A percentile compares a stretch with the other conserved stretches of the same genome.
phyloP scores from a whole-genome alignment of 176 grass and related monocot genomes.

The Juncus effusus region DNA sequence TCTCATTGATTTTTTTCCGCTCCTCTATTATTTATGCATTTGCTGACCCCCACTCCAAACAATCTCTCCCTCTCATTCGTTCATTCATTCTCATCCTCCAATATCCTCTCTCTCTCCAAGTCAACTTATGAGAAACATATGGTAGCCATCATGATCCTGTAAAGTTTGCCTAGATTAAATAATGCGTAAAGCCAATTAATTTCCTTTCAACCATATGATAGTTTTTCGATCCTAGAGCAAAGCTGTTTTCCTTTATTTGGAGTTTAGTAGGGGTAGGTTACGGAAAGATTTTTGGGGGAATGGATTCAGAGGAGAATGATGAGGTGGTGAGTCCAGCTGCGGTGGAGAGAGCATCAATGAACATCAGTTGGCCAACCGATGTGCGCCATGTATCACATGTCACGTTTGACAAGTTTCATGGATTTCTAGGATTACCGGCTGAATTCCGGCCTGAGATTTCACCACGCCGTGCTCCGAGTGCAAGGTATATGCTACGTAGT shows the following conservation, averaged over 20 bases:
- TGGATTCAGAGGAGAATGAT: slow-evolving; percentile 21
- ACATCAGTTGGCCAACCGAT: slow-evolving; percentile 80
- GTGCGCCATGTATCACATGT: slow-evolving; percentile 78
- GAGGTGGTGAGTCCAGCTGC: slow-evolving; percentile 6
- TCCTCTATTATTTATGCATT: background rate
- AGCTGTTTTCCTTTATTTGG: slow-evolving; percentile 24
- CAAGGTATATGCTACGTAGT: slow-evolving; percentile 29
- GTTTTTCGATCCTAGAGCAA: background rate
- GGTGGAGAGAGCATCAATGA: slow-evolving; percentile 28
- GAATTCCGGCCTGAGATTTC: slow-evolving; percentile 51
- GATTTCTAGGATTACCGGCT: slow-evolving; percentile 67
- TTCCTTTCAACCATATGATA: background rate
- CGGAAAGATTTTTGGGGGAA: slow-evolving; percentile 20
- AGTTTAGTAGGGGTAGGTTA: slow-evolving; percentile 21
- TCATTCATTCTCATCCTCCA: background rate
- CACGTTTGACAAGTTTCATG: slow-evolving; percentile 89
- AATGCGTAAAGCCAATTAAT: background rate
- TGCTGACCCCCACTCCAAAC: too few species aligned
- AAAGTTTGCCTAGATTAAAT: background rate
- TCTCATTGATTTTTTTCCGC: background rate
- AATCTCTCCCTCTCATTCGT: background rate
- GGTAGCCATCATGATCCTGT: slow-evolving; percentile 13
- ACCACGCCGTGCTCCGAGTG: slow-evolving; percentile 46
- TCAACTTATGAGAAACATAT: slow-evolving; percentile 10
- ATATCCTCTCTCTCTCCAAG: background rate